These are phyloP conservation scores for Globisporangium uncinulatum DNA, from an alignment of 352 stramenopile species.

Conservation along the genomic window DNA sequence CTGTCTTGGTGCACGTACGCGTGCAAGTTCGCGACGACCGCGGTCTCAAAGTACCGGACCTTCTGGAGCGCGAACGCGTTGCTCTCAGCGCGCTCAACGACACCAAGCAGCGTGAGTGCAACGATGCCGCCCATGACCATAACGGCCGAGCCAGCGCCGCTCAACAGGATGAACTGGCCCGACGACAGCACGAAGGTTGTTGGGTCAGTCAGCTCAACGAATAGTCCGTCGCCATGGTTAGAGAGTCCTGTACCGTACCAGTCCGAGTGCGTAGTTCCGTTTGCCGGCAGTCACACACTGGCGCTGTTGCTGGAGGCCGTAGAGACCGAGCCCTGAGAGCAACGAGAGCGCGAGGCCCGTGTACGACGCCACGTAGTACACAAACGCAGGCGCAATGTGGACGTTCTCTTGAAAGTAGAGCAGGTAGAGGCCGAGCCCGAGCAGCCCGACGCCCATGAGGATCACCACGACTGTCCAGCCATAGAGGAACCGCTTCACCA, in stretches of 20 bases:
- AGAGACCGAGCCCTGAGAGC: slow-evolving; percentile 37
- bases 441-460: slow-evolving; percentile 35
- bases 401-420: slow-evolving; percentile 59
- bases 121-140: slow-evolving; percentile 44
- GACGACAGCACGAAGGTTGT: too few relatives aligned
- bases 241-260: slow-evolving; percentile 20
- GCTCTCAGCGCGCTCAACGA: slow-evolving; percentile 27
- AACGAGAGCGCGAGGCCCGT: slow-evolving; percentile 34
- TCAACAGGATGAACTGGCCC: slow-evolving; percentile 42
- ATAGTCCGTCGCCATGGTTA: too few relatives aligned
- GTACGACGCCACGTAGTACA: slow-evolving; percentile 50
- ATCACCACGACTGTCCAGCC: slow-evolving; percentile 47
- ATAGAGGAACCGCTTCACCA: slow-evolving; percentile 45
- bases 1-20: slow-evolving; percentile 21
- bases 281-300: slow-evolving; percentile 39
- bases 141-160: slow-evolving; percentile 28
- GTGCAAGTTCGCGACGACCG: slow-evolving; percentile 35
- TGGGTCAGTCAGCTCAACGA: too few relatives aligned
- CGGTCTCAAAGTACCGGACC: slow-evolving; percentile 37
- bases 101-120: slow-evolving; percentile 30
- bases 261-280: slow-evolving; percentile 53
- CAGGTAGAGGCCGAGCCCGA: slow-evolving; percentile 52
- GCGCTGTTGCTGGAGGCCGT: slow-evolving; percentile 46
- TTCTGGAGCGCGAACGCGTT: slow-evolving; percentile 30
- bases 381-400: slow-evolving; percentile 35